Percentiles rank a stretch among this genome's conserved stretches.
Conservation (phyloP, 1,139 yeast species). For the Schizosaccharomyces versatilis region DNA sequence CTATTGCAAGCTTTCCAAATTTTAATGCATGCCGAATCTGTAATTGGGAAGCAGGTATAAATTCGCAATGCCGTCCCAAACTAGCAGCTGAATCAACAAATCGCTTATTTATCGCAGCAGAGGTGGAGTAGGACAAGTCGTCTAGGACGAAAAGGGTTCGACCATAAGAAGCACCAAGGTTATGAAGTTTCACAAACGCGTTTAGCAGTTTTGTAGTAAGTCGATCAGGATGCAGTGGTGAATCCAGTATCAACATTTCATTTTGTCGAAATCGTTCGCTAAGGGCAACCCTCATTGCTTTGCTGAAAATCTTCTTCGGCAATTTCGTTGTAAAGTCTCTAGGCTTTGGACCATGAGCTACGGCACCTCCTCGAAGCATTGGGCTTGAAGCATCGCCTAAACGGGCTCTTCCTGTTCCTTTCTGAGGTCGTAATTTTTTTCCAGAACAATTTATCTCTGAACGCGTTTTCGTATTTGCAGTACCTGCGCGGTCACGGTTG, state of each 20-base stretch:
- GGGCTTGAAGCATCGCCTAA: slow-evolving; percentile 93
- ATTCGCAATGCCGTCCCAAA: not conserved
- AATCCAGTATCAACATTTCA: not conserved
- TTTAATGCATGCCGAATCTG: not conserved
- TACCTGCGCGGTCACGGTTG: slow-evolving; percentile 71
- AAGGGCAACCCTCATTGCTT: slow-evolving; percentile 27
- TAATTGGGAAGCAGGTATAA: not conserved
- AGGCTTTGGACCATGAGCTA: slow-evolving; percentile 71
- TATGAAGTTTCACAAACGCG: not conserved
- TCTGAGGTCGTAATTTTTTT: slow-evolving; percentile 65
- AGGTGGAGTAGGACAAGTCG: not conserved
- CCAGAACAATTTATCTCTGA: slow-evolving; percentile 72
- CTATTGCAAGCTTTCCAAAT: not conserved
- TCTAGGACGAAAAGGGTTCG: not conserved
- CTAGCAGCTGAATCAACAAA: not conserved
- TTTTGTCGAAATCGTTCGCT: not conserved
- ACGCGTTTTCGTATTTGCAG: slow-evolving; percentile 46
- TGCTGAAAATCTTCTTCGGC: slow-evolving; percentile 48
- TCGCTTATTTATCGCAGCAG: not conserved
- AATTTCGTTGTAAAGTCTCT: slow-evolving; percentile 78
- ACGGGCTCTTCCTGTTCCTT: slow-evolving; percentile 89
- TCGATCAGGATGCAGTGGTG: not conserved
- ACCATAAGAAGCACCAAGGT: not conserved
- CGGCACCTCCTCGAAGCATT: slow-evolving; percentile 67
- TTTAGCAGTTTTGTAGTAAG: not conserved